Percentiles rank a stretch among this genome's conserved stretches.
These are phyloP conservation scores for Saccharomyces hybrid DNA, from an alignment of 1,139 yeast genomes.

Conservation along the genomic window DNA sequence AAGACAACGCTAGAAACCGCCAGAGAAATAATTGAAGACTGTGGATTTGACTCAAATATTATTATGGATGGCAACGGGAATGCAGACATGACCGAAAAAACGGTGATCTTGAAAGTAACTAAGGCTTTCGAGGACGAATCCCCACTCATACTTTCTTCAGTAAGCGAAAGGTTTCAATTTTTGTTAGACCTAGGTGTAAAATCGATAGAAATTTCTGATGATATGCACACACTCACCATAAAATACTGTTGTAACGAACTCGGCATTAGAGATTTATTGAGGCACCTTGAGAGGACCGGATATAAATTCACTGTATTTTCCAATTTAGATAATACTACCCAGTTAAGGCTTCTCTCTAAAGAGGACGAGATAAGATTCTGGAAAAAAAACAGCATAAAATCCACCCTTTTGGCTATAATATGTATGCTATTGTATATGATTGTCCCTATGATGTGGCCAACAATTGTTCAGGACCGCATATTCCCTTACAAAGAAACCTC, in stretches of 20 bases:
- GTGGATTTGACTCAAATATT: slow-evolving; percentile 60
- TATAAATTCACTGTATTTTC: slow-evolving; percentile 40
- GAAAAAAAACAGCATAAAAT: slow-evolving; percentile 46
- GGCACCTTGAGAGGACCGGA: slow-evolving; percentile 42
- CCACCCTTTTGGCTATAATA: slow-evolving; percentile 29
- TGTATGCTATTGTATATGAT: slow-evolving; percentile 26
- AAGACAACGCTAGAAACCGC: slow-evolving; percentile 35
- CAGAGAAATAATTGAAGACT: slow-evolving; percentile 48
- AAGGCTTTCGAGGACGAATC: background rate
- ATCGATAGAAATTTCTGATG: slow-evolving; percentile 33
- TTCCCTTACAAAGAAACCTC: slow-evolving; percentile 22
- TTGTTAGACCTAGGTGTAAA: slow-evolving; percentile 41
- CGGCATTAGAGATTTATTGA: slow-evolving; percentile 55
- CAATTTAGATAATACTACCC: slow-evolving; percentile 35
- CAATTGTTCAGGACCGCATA: slow-evolving; percentile 6
- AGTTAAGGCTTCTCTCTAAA: slow-evolving; percentile 60
- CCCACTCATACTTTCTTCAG: background rate
- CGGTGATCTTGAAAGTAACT: background rate
- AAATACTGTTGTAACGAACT: slow-evolving; percentile 38
- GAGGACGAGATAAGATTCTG: slow-evolving; percentile 67
- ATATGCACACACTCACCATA: slow-evolving; percentile 21
- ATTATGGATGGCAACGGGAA: slow-evolving; percentile 17
- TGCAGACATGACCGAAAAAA: background rate
- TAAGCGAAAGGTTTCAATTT: slow-evolving; percentile 22
- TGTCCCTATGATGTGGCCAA: slow-evolving; percentile 22